phyloP scores from a whole-genome alignment of 2,329 filamentous ascomycete species.

The Phialophora expanda region DNA sequence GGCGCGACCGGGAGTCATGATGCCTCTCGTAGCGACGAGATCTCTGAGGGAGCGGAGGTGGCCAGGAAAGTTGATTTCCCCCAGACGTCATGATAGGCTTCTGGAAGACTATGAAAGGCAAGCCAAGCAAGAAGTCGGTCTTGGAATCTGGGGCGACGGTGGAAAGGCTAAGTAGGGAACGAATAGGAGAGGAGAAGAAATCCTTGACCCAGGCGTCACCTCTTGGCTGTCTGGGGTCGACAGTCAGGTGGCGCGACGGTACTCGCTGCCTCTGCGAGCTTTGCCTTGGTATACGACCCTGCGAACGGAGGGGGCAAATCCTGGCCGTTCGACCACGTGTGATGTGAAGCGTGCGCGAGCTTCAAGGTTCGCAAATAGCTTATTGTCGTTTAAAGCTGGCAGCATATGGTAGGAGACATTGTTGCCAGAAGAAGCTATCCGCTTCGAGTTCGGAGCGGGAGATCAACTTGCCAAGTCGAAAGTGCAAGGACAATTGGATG shows the following conservation, averaged over 20 bases:
- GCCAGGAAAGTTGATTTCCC: conserved; percentile 4
- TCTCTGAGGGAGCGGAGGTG: not conserved
- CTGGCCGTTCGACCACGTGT: not conserved
- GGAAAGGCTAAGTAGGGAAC: conserved; percentile 5
- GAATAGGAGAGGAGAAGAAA: conserved; percentile 1
- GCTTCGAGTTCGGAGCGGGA: conserved; percentile 19
- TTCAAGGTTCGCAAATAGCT: not conserved
- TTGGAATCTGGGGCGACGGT: conserved; percentile 17
- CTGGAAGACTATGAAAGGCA: conserved; percentile 2
- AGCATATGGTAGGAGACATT: not conserved
- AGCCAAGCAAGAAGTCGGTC: conserved; percentile 16
- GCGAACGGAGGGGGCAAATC: not conserved
- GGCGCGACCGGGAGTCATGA: conserved; percentile 14
- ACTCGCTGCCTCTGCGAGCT: not conserved
- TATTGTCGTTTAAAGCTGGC: not conserved
- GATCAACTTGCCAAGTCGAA: not conserved
- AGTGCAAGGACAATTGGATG: not conserved
- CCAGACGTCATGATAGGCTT: conserved; percentile 14
- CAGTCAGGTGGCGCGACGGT: not conserved
- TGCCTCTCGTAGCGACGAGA: not conserved
- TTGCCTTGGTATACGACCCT: not conserved
- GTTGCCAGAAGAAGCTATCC: conserved; percentile 4
- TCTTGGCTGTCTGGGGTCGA: conserved; percentile 22
- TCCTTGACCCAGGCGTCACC: not conserved
- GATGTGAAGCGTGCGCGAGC: not conserved